A percentile compares a stretch with the other conserved stretches of the same genome.
Conservation (phyloP, 2,329 filamentous ascomycete species). For the Aspergillus quadrilineatus region DNA sequence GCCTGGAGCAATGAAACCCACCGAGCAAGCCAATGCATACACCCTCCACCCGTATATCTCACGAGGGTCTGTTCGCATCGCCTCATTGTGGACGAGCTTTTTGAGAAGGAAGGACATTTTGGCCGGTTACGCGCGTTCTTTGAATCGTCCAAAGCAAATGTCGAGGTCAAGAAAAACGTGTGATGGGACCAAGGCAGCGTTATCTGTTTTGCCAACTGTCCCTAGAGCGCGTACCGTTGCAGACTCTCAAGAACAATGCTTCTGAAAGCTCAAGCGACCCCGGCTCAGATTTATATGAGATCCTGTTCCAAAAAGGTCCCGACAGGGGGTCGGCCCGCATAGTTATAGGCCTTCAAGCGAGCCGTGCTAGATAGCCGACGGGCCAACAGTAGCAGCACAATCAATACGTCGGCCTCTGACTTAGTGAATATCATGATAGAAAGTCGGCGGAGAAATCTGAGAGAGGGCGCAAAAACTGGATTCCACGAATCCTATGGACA, state of each 20-base stretch:
- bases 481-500: slow-evolving; percentile 26
- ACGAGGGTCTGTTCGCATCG: slow-evolving; percentile 66
- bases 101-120: slow-evolving; percentile 51
- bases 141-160: not conserved
- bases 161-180: not conserved
- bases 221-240: not conserved
- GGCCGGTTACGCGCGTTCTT: slow-evolving; percentile 9
- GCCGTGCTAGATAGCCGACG: slow-evolving; percentile 1
- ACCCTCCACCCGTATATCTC: slow-evolving; percentile 71
- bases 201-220: not conserved
- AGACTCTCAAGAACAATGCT: not conserved
- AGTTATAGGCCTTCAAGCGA: slow-evolving; percentile 8
- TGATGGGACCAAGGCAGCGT: not conserved
- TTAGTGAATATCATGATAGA: slow-evolving; percentile 2
- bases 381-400: not conserved
- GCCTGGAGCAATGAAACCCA: slow-evolving; percentile 25
- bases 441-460: slow-evolving; percentile 13
- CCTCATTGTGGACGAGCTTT: slow-evolving; percentile 65
- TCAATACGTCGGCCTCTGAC: slow-evolving; percentile 3
- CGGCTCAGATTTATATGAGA: slow-evolving; percentile 1
- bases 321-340: slow-evolving; percentile 3
- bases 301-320: not conserved
- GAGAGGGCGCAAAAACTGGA: slow-evolving; percentile 14
- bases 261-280: not conserved
- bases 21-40: slow-evolving; percentile 61